Conservation (phyloP, 495 filamentous ascomycete genomes). For the Apodospora peruviana region DNA sequence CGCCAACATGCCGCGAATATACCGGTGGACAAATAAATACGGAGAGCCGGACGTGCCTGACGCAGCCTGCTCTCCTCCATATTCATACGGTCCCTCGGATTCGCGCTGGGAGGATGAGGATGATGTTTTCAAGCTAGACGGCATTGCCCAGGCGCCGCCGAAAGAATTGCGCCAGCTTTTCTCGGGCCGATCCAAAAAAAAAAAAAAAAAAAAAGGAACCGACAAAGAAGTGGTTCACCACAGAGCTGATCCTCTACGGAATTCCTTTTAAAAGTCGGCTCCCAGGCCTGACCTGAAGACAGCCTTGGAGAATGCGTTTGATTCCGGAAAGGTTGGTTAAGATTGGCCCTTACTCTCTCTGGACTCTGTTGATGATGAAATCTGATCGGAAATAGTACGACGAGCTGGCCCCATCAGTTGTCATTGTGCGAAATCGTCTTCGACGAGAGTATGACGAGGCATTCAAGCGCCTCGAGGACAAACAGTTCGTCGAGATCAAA, state of each 20-base stretch:
- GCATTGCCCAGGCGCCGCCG: not conserved
- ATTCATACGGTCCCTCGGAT: not conserved
- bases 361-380: not conserved
- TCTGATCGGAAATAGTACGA: conserved; percentile 1
- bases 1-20: no score
- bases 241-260: conserved; percentile 15
- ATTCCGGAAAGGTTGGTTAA: not conserved
- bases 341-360: not conserved
- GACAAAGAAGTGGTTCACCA: conserved; percentile 12
- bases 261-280: conserved; percentile 8
- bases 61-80: not conserved
- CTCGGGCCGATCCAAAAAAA: not conserved
- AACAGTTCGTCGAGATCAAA: not conserved
- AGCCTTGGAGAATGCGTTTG: not conserved
- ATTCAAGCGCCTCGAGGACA: not conserved
- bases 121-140: conserved; percentile 2
- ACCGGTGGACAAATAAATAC: no score
- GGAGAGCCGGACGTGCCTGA: no score
- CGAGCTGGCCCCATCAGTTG: not conserved
- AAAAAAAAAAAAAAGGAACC: not conserved
- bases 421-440: conserved; percentile 2
- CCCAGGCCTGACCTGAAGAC: conserved; percentile 2
- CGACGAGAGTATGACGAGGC: not conserved
- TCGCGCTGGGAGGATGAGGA: not conserved
- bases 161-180: not conserved